These are phyloP conservation scores for Citrus australasica DNA, from an alignment of 345 rosid genomes.

Conservation along the genomic window DNA sequence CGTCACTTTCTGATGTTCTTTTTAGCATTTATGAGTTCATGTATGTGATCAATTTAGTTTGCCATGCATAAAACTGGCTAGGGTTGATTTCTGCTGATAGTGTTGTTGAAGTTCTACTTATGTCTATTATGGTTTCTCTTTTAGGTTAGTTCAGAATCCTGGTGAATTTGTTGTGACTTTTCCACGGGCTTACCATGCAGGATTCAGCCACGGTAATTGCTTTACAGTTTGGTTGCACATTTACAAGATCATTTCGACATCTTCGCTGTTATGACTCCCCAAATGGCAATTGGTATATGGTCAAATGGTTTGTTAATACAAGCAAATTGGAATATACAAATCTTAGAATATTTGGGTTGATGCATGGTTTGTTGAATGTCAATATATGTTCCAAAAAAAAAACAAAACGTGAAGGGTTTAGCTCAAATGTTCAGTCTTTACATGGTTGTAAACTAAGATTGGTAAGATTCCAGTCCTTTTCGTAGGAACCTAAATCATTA, in stretches of 20 bases:
- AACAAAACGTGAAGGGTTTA: background rate
- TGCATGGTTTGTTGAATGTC: background rate
- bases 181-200: conserved; percentile 98
- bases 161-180: conserved; percentile 99
- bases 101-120: conserved; percentile 22
- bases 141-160: conserved; percentile 92
- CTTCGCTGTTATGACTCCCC: conserved; percentile 3
- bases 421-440: background rate
- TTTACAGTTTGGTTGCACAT: conserved; percentile 18
- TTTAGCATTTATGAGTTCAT: background rate
- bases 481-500: background rate
- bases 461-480: background rate
- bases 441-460: background rate
- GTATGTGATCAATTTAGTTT: background rate
- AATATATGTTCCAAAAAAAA: background rate
- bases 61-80: conserved; percentile 4
- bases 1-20: background rate
- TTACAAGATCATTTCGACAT: conserved; percentile 4
- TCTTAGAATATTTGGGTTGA: background rate
- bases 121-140: conserved; percentile 25
- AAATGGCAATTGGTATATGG: conserved; percentile 7
- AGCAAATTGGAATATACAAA: background rate
- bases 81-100: background rate
- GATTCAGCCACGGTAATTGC: conserved; percentile 99
- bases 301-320: background rate